phyloP scores from a whole-genome alignment of 2,329 filamentous ascomycete species.

The Colletotrichum sp. region DNA sequence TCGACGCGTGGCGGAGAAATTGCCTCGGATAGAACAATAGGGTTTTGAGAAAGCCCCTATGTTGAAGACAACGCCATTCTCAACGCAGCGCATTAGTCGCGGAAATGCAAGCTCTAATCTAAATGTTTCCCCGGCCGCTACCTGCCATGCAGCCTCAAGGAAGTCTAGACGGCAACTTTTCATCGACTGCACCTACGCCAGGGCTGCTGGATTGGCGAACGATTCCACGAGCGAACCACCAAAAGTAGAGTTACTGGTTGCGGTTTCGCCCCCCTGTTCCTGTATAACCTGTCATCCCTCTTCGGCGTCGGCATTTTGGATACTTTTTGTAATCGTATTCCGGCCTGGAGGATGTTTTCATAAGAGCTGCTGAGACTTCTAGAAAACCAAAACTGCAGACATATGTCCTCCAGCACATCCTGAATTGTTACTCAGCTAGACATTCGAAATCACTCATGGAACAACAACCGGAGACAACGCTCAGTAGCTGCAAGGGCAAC shows the following conservation, averaged over 20 bases:
- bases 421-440: neutral
- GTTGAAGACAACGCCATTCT: neutral
- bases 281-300: neutral
- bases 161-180: neutral
- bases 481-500: neutral
- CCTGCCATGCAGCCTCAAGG: neutral
- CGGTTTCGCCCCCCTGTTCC: neutral
- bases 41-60: neutral
- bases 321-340: neutral
- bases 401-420: neutral
- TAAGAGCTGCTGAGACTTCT: neutral
- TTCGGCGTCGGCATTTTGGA: neutral
- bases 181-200: neutral
- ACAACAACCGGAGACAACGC: neutral
- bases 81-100: neutral
- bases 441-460: neutral
- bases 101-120: neutral
- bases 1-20: neutral
- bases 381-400: neutral
- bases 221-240: neutral
- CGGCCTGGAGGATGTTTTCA: neutral
- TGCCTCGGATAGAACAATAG: neutral
- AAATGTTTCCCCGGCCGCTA: neutral
- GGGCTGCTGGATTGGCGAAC: neutral
- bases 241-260: neutral